phyloP scores from a whole-genome alignment of 2,329 filamentous ascomycete genomes.

The Fonsecaea monophora region DNA sequence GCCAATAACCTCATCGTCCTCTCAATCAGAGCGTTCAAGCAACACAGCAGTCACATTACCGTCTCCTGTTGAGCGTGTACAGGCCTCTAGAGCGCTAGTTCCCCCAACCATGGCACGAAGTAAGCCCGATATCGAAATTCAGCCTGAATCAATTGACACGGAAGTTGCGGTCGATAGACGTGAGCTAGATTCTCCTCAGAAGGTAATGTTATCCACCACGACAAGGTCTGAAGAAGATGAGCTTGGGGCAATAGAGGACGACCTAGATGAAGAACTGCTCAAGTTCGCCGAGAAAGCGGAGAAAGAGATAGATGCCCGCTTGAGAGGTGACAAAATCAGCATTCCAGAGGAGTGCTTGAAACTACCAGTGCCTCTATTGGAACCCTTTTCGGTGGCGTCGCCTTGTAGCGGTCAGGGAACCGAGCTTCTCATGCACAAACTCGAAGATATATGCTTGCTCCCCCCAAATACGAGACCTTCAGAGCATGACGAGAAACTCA shows the following conservation, averaged over 20 bases:
- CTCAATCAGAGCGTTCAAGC: background rate
- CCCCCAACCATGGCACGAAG: background rate
- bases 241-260: background rate
- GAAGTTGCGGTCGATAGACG: background rate
- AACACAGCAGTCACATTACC: background rate
- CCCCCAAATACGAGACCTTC: background rate
- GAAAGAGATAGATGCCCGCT: constrained; percentile 4
- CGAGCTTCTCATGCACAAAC: constrained; percentile 6
- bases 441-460: background rate
- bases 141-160: background rate
- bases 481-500: constrained; percentile 11
- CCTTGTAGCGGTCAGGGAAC: background rate
- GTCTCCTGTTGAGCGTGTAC: background rate
- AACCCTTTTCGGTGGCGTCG: background rate
- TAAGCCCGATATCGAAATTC: background rate
- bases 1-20: constrained; percentile 6
- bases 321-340: constrained; percentile 6
- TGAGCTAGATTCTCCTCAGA: background rate
- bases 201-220: background rate
- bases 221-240: background rate
- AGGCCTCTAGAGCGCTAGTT: background rate
- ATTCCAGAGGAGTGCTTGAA: constrained; percentile 1
- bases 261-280: constrained; percentile 9
- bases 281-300: constrained; percentile 2
- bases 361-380: constrained; percentile 12